Conservation (phyloP, 2,329 filamentous ascomycete species). For the Elsinoe batatas region DNA sequence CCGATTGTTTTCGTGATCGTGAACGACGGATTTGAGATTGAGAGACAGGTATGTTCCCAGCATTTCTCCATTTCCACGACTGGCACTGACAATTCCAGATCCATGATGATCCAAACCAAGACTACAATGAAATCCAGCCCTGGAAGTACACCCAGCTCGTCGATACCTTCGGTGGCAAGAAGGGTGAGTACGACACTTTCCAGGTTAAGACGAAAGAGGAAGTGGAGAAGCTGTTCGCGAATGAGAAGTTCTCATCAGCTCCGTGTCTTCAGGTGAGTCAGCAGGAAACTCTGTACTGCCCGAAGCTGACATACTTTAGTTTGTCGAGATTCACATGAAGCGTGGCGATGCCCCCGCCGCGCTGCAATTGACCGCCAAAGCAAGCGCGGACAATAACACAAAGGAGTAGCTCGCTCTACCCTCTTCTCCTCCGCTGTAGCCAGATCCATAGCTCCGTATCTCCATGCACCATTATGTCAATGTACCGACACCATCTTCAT, state of each 20-base stretch:
- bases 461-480: too few species aligned
- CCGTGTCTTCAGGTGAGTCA: slow-evolving; percentile 35
- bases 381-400: slow-evolving; percentile 59
- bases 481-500: background rate
- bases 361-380: slow-evolving; percentile 60
- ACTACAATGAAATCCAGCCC: slow-evolving; percentile 40
- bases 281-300: background rate
- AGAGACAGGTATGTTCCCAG: slow-evolving; percentile 66
- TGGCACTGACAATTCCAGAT: slow-evolving; percentile 32
- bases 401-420: slow-evolving; percentile 19
- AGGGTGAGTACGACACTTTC: slow-evolving; percentile 13
- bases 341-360: slow-evolving; percentile 66
- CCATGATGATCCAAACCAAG: slow-evolving; percentile 13
- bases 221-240: slow-evolving; percentile 15
- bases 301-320: slow-evolving; percentile 35
- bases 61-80: slow-evolving; percentile 49
- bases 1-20: slow-evolving; percentile 79
- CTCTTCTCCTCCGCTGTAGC: background rate
- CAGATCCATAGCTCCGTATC: background rate
- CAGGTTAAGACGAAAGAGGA: slow-evolving; percentile 18
- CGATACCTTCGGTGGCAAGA: slow-evolving; percentile 14
- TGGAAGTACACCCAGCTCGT: slow-evolving; percentile 16
- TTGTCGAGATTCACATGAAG: slow-evolving; percentile 76
- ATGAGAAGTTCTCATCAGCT: slow-evolving; percentile 33
- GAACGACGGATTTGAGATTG: slow-evolving; percentile 84